Percentiles rank a stretch among this genome's conserved stretches.
phyloP scores from a whole-genome alignment of 2,329 filamentous ascomycete species.

The Stagonosporopsis cucurbitacearum region DNA sequence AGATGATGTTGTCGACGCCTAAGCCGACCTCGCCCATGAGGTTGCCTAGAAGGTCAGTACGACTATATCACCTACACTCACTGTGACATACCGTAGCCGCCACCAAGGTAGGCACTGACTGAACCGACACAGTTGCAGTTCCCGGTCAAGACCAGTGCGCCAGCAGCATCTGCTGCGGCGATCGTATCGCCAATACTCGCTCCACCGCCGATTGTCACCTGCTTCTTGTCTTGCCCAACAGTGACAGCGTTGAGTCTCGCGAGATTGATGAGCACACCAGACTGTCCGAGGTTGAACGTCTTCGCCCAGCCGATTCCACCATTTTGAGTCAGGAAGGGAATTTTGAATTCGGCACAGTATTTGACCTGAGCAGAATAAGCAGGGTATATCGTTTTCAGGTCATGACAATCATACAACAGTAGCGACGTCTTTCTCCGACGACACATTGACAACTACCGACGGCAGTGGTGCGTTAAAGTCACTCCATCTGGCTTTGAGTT shows the following conservation, averaged over 20 bases:
- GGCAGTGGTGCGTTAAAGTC: slow-evolving; percentile 27
- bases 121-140: slow-evolving; percentile 44
- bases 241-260: slow-evolving; percentile 33
- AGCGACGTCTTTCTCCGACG: slow-evolving; percentile 31
- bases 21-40: slow-evolving; percentile 62
- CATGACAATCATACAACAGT: slow-evolving; percentile 20
- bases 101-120: slow-evolving; percentile 50
- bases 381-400: background rate
- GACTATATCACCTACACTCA: background rate
- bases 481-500: slow-evolving; percentile 33
- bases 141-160: slow-evolving; percentile 36
- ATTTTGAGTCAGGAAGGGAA: slow-evolving; percentile 39
- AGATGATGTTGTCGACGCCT: slow-evolving; percentile 57
- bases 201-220: slow-evolving; percentile 39
- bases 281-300: slow-evolving; percentile 29
- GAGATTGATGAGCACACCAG: slow-evolving; percentile 42
- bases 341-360: slow-evolving; percentile 25
- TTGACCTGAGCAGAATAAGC: slow-evolving; percentile 27
- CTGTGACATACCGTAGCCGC: slow-evolving; percentile 55
- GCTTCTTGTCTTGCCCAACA: slow-evolving; percentile 32
- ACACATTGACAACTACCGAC: slow-evolving; percentile 28
- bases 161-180: slow-evolving; percentile 48
- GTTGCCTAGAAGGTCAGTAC: slow-evolving; percentile 45
- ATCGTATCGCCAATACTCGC: slow-evolving; percentile 47
- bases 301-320: slow-evolving; percentile 38